phyloP scores from a whole-genome alignment of 75 land plant species.

The Larix kaempferi region DNA sequence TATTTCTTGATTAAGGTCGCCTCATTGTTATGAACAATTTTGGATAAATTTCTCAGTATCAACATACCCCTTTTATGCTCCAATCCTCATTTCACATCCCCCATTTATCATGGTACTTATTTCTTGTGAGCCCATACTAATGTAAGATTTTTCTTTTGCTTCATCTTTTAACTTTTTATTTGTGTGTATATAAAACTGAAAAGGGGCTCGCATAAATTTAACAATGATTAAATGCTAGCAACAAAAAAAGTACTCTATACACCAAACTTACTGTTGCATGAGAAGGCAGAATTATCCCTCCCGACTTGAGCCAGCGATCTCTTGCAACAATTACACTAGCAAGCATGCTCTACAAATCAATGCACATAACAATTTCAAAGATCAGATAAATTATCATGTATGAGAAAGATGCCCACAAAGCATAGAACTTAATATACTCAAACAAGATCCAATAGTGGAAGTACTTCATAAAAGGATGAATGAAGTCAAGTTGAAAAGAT shows the following conservation, averaged over 20 bases:
- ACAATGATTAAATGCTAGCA: background rate
- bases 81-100: no score
- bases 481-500: background rate
- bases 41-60: no score
- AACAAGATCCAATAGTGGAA: background rate
- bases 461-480: background rate
- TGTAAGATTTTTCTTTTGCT: no score
- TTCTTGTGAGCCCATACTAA: no score
- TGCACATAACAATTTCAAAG: background rate
- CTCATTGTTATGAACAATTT: no score
- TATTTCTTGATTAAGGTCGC: no score
- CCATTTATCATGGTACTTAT: no score
- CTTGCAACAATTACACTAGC: slow-evolving; percentile 87
- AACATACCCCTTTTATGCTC: no score
- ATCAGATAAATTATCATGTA: background rate
- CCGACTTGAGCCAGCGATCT: slow-evolving; percentile 96
- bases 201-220: background rate
- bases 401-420: background rate
- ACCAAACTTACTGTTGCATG: slow-evolving; percentile 69
- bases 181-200: background rate
- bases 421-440: background rate
- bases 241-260: background rate
- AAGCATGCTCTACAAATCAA: slow-evolving; percentile 84
- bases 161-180: background rate
- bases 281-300: slow-evolving; percentile 97